phyloP scores from a whole-genome alignment of 148 eudicot genomes.

The Amaranthus hypochondriacus region DNA sequence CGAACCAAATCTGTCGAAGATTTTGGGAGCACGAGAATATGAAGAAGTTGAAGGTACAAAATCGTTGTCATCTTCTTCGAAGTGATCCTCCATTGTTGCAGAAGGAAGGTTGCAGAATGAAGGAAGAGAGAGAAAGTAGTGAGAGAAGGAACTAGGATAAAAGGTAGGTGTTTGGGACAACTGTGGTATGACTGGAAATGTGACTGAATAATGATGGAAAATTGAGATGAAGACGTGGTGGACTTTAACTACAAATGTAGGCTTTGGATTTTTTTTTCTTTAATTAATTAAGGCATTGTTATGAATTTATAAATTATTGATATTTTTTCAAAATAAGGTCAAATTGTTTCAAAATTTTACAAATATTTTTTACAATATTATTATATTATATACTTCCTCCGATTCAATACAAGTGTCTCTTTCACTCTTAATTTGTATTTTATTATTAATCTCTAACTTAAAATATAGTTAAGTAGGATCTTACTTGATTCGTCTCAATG shows the following conservation, averaged over 20 bases:
- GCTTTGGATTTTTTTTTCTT: background rate
- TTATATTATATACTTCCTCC: too few relatives aligned
- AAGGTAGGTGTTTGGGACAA: background rate
- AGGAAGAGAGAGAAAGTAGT: background rate
- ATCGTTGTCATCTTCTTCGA: constrained; percentile 27
- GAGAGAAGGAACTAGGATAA: background rate
- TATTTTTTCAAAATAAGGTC: background rate
- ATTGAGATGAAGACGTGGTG: background rate
- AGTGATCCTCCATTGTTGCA: constrained; percentile 30
- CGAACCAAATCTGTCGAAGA: constrained; percentile 66
- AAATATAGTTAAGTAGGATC: too few relatives aligned
- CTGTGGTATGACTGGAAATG: background rate
- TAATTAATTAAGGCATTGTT: background rate
- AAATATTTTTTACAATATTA: too few relatives aligned
- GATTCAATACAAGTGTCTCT: too few relatives aligned
- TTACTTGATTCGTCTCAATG: too few relatives aligned
- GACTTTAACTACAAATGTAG: background rate
- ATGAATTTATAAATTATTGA: background rate
- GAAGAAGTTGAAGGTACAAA: constrained; percentile 23
- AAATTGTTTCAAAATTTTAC: too few relatives aligned
- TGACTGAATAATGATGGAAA: background rate
- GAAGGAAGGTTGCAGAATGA: background rate
- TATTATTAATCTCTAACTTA: too few relatives aligned
- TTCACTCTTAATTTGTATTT: too few relatives aligned
- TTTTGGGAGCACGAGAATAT: constrained; percentile 33